These are phyloP conservation scores for Jatropha multifida DNA, from an alignment of 441 rosid species.

Conservation along the genomic window DNA sequence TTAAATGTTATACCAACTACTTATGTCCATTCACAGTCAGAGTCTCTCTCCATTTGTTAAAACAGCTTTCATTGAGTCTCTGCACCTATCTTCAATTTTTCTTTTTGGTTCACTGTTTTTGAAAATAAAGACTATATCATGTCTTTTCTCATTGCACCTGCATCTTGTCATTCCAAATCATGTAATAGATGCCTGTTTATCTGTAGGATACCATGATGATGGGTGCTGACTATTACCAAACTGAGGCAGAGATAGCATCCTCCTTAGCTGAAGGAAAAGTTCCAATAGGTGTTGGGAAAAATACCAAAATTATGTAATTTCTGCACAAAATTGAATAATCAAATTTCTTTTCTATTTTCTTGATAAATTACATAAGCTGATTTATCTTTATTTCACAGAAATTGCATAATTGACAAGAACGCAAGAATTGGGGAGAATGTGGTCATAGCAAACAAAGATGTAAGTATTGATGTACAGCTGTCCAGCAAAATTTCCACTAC, in stretches of 20 bases:
- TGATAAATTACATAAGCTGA: background rate
- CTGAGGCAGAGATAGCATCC: conserved; percentile 67
- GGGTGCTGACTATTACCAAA: conserved; percentile 81
- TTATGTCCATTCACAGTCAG: too few relatives aligned
- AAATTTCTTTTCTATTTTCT: too few relatives aligned
- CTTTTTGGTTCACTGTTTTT: background rate
- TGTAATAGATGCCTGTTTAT: background rate
- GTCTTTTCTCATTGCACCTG: background rate
- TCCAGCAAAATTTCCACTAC: background rate
- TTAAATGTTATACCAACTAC: too few relatives aligned
- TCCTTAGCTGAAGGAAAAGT: conserved; percentile 56
- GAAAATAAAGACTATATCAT: background rate
- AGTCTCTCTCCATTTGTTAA: too few relatives aligned
- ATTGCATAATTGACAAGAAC: conserved; percentile 84
- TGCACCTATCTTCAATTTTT: too few relatives aligned
- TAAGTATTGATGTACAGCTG: conserved; percentile 32
- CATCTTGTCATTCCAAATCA: background rate
- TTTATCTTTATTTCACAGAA: conserved; percentile 36
- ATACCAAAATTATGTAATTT: conserved; percentile 63
- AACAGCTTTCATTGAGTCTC: too few relatives aligned
- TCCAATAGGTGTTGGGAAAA: conserved; percentile 67
- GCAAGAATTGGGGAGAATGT: conserved; percentile 73
- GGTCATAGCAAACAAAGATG: conserved; percentile 63
- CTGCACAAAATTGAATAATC: background rate
- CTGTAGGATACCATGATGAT: conserved; percentile 79